These are phyloP conservation scores for Hyphopichia pseudoburtonii DNA, from an alignment of 1,139 yeast genomes.

Conservation along the genomic window DNA sequence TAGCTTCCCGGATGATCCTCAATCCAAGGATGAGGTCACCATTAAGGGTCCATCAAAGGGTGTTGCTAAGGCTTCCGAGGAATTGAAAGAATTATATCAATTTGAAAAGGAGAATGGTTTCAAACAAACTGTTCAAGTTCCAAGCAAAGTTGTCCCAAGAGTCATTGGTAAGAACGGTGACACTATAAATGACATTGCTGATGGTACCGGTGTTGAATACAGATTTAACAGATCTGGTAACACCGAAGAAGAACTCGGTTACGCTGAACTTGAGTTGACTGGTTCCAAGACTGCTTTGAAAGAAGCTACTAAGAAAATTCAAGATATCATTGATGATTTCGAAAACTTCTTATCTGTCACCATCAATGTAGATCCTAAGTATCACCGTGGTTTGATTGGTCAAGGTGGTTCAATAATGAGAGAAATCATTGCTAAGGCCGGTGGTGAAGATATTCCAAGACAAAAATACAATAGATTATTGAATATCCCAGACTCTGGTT, in stretches of 20 bases:
- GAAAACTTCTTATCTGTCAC: slow-evolving; percentile 64
- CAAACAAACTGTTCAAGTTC: slow-evolving; percentile 61
- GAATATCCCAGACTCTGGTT: slow-evolving; percentile 72
- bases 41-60: slow-evolving; percentile 92
- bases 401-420: slow-evolving; percentile 74
- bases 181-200: slow-evolving; percentile 77
- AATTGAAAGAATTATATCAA: slow-evolving; percentile 76
- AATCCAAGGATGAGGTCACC: slow-evolving; percentile 62
- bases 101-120: slow-evolving; percentile 89
- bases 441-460: slow-evolving; percentile 59
- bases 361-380: slow-evolving; percentile 72
- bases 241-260: slow-evolving; percentile 41
- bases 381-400: slow-evolving; percentile 80
- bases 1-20: slow-evolving; percentile 36
- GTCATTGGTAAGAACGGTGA: slow-evolving; percentile 92
- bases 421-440: slow-evolving; percentile 76
- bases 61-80: slow-evolving; percentile 83
- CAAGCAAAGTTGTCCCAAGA: slow-evolving; percentile 71
- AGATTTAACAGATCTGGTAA: slow-evolving; percentile 53
- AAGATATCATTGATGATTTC: slow-evolving; percentile 62
- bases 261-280: slow-evolving; percentile 63
- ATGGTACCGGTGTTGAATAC: slow-evolving; percentile 76
- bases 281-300: slow-evolving; percentile 84
- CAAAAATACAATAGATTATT: slow-evolving; percentile 56
- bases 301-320: slow-evolving; percentile 66